Evolutionary conservation across 768 basidiomycete genomes (phyloP).

Genomic region (Lactifluus pinguis): DNA sequence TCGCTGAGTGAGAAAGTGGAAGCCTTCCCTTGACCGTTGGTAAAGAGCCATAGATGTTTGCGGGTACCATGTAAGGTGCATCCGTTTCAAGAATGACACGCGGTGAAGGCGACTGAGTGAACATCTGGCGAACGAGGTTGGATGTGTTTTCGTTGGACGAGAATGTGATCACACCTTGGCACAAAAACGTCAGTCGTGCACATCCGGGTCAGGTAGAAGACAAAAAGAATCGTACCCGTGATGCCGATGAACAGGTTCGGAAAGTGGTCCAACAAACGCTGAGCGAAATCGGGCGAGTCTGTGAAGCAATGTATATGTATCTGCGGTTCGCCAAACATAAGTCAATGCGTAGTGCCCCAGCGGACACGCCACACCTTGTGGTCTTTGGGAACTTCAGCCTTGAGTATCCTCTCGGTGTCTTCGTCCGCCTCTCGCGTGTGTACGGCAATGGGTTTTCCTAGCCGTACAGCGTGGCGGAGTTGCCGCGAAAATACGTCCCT

Average conservation of each 20-base stretch:
- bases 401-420: slow-evolving; percentile 72
- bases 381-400: slow-evolving; percentile 61
- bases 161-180: slow-evolving; percentile 70
- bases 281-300: slow-evolving; percentile 67
- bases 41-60: slow-evolving; percentile 56
- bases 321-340: slow-evolving; percentile 26
- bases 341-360: neutral
- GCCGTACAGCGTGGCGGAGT: slow-evolving; percentile 53
- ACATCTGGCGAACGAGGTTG: slow-evolving; percentile 44
- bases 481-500: slow-evolving; percentile 58
- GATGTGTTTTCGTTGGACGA: slow-evolving; percentile 66
- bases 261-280: slow-evolving; percentile 63
- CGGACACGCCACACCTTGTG: slow-evolving; percentile 40
- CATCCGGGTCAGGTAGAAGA: neutral
- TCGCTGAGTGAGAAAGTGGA: slow-evolving; percentile 66
- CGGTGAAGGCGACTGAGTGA: slow-evolving; percentile 17
- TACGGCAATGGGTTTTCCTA: slow-evolving; percentile 74
- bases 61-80: slow-evolving; percentile 80
- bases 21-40: slow-evolving; percentile 46
- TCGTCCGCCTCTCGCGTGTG: slow-evolving; percentile 83
- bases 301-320: slow-evolving; percentile 89
- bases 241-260: slow-evolving; percentile 79
- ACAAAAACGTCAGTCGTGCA: neutral
- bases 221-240: slow-evolving; percentile 39
- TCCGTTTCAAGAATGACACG: slow-evolving; percentile 70